Evolutionary conservation across 306 rosid genomes (phyloP).

Genomic region (Fagus sylvatica): DNA sequence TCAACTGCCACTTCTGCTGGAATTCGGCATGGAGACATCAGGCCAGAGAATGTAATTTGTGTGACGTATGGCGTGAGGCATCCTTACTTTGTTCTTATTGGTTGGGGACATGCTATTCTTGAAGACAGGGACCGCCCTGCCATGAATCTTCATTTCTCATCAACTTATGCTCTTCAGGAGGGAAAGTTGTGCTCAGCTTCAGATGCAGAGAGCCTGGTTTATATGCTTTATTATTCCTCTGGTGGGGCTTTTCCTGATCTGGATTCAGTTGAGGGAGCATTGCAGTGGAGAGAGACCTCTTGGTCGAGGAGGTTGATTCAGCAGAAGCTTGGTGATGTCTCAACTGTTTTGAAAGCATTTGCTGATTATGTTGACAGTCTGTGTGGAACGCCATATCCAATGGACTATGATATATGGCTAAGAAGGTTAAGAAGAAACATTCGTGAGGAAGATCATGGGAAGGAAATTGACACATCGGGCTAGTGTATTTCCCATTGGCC

Average conservation of each 20-base stretch:
- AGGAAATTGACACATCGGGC: constrained; percentile 68
- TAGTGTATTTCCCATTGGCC: constrained; percentile 34
- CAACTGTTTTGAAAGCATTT: constrained; percentile 88
- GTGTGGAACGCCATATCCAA: constrained; percentile 94
- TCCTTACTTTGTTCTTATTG: constrained; percentile 76
- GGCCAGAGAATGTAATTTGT: constrained; percentile 84
- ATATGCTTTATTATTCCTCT: constrained; percentile 80
- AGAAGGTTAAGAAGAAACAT: constrained; percentile 84
- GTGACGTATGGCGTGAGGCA: constrained; percentile 55
- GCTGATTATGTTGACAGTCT: constrained; percentile 96
- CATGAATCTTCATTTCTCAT: constrained; percentile 91
- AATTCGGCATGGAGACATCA: constrained; percentile 90
- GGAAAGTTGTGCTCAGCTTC: constrained; percentile 96
- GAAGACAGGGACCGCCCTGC: constrained; percentile 98
- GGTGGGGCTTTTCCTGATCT: constrained; percentile 82
- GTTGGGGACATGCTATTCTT: constrained; percentile 97
- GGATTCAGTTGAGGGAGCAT: constrained; percentile 94
- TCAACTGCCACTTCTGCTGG: constrained; percentile 76
- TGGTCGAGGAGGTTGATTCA: constrained; percentile 96
- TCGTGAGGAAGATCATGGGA: constrained; percentile 75
- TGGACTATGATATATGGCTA: constrained; percentile 91
- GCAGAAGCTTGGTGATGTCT: constrained; percentile 89
- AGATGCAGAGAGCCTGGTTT: constrained; percentile 96
- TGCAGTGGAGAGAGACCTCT: constrained; percentile 90
- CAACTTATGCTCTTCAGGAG: constrained; percentile 91